Evolutionary conservation across 345 rosid species (phyloP).

Genomic region (Aquilaria malaccensis): DNA sequence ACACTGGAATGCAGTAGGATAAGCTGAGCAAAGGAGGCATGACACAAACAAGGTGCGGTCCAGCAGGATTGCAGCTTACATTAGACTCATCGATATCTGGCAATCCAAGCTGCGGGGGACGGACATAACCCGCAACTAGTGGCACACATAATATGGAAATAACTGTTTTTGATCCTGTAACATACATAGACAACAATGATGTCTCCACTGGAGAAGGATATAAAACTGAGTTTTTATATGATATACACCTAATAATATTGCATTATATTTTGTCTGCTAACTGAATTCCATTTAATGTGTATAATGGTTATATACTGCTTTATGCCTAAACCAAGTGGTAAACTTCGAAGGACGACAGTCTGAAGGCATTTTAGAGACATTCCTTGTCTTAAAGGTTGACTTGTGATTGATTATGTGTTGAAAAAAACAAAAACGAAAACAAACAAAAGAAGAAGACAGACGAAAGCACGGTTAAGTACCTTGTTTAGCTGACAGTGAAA

Average conservation of each 20-base stretch:
- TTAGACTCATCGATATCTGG: slow-evolving; percentile 59
- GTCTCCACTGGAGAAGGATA: no score
- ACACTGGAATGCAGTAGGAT: slow-evolving; percentile 69
- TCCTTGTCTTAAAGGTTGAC: neutral
- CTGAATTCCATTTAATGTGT: no score
- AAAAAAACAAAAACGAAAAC: no score
- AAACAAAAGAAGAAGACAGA: neutral
- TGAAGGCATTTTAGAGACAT: neutral
- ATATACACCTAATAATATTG: no score
- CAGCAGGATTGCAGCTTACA: slow-evolving; percentile 80
- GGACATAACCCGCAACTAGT: slow-evolving; percentile 78
- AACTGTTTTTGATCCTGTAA: slow-evolving; percentile 66
- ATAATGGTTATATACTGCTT: no score
- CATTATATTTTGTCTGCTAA: no score
- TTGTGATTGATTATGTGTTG: neutral
- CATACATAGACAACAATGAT: no score
- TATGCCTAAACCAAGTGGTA: no score
- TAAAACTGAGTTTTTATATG: neutral
- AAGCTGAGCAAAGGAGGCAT: slow-evolving; percentile 88
- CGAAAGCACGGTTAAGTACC: slow-evolving; percentile 29
- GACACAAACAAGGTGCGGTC: slow-evolving; percentile 85
- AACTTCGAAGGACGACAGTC: no score
- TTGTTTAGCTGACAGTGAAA: slow-evolving; percentile 60
- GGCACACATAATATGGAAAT: slow-evolving; percentile 81
- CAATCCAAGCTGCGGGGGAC: slow-evolving; percentile 71